Evolutionary conservation across 2,329 filamentous ascomycete species (phyloP).

Genomic region (Fusarium longipes): DNA sequence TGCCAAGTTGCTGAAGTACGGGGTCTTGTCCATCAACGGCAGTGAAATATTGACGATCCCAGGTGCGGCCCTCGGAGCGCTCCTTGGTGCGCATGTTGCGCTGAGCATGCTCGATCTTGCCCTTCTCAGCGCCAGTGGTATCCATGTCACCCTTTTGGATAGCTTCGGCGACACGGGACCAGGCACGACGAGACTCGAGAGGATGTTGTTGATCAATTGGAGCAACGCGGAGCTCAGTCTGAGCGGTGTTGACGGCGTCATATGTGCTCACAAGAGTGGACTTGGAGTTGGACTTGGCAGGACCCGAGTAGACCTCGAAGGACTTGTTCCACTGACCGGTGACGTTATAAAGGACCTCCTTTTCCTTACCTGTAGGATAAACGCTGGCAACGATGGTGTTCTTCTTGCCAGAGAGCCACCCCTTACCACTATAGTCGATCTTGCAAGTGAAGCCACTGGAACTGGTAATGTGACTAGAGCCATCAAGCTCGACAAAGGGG

Average conservation of each 20-base stretch:
- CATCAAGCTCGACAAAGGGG: conserved; percentile 92
- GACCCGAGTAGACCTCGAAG: conserved; percentile 80
- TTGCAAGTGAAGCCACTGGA: conserved; percentile 88
- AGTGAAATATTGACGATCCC: conserved; percentile 88
- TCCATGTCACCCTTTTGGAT: conserved; percentile 89
- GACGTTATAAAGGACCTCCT: conserved; percentile 80
- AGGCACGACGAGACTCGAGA: conserved; percentile 88
- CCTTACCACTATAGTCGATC: conserved; percentile 93
- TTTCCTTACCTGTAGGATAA: conserved; percentile 76
- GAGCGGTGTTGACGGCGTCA: conserved; percentile 66
- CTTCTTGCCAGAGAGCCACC: conserved; percentile 96
- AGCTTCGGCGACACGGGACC: conserved; percentile 84
- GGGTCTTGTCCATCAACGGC: conserved; percentile 58
- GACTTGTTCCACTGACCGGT: conserved; percentile 91
- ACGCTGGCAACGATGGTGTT: conserved; percentile 85
- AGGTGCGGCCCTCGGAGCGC: conserved; percentile 76
- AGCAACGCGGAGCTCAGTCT: conserved; percentile 76
- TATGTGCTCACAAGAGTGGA: conserved; percentile 68
- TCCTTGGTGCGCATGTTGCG: conserved; percentile 79
- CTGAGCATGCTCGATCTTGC: conserved; percentile 90
- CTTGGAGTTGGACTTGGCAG: conserved; percentile 61
- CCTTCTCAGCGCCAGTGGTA: conserved; percentile 79
- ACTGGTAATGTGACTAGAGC: conserved; percentile 84
- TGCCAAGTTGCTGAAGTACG: conserved; percentile 59
- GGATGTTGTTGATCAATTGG: conserved; percentile 84